A percentile compares a stretch with the other conserved stretches of the same genome.
Conservation (phyloP, 1,139 yeast genomes). For the Kazachstania sp. region DNA sequence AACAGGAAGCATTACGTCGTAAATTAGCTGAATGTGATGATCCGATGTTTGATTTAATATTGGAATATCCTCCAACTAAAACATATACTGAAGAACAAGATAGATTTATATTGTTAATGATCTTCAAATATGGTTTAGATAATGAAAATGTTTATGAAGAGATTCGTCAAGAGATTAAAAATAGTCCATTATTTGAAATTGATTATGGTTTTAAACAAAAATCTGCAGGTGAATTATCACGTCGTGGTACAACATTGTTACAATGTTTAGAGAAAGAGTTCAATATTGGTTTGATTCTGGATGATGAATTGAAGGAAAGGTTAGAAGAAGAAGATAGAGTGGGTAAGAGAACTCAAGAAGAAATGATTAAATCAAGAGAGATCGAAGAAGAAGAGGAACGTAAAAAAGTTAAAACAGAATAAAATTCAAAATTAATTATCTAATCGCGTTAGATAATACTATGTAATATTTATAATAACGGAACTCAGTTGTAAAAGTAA, state of each 20-base stretch:
- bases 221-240: conserved; percentile 50
- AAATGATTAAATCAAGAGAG: conserved; percentile 13
- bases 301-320: conserved; percentile 23
- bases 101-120: conserved; percentile 55
- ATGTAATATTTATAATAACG: neutral
- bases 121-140: conserved; percentile 58
- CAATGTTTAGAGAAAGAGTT: conserved; percentile 57
- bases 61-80: conserved; percentile 53
- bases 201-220: conserved; percentile 65
- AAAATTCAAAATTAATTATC: neutral
- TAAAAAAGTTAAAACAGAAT: conserved; percentile 15
- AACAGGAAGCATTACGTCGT: conserved; percentile 58
- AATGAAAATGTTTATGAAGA: conserved; percentile 55
- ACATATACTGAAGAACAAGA: conserved; percentile 67
- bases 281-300: conserved; percentile 19
- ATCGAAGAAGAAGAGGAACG: conserved; percentile 7
- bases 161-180: conserved; percentile 50
- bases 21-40: conserved; percentile 51
- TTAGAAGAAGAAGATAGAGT: conserved; percentile 24
- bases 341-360: conserved; percentile 22
- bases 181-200: conserved; percentile 52
- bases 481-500: no score
- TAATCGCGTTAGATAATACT: neutral
- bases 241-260: conserved; percentile 59
- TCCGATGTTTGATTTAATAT: conserved; percentile 56